Evolutionary conservation across 176 grass and related monocot genomes (phyloP).

Genomic region (Cenchrus purpureus): DNA sequence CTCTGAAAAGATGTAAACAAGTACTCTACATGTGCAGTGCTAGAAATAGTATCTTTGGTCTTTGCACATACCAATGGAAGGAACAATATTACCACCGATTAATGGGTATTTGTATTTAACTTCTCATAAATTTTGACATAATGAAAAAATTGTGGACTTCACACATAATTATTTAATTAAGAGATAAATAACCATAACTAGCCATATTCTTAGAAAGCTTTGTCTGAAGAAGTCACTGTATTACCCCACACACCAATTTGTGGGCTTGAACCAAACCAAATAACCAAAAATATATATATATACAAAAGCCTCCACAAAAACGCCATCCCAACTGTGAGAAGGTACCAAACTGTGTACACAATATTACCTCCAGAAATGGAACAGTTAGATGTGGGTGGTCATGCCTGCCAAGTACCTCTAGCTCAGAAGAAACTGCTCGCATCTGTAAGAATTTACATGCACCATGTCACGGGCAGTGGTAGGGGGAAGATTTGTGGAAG

Average conservation of each 20-base stretch:
- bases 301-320: not conserved
- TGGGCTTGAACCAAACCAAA: not conserved
- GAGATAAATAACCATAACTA: not conserved
- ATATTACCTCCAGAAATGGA: conserved; percentile 89
- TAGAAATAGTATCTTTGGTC: conserved; percentile 14
- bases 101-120: conserved; percentile 12
- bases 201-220: not conserved
- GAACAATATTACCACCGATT: conserved; percentile 21
- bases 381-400: conserved; percentile 89
- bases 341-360: conserved; percentile 21
- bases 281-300: not conserved
- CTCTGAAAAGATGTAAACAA: conserved; percentile 19
- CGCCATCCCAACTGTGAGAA: not conserved
- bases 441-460: conserved; percentile 66
- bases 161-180: conserved; percentile 2
- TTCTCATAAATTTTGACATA: not conserved
- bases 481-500: too few relatives aligned
- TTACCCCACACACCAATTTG: conserved; percentile 1
- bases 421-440: conserved; percentile 79
- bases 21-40: not conserved
- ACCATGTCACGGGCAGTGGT: not conserved
- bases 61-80: conserved; percentile 8
- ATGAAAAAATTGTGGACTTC: conserved; percentile 27
- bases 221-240: not conserved
- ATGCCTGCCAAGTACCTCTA: conserved; percentile 91